Base-by-base conservation (phyloP, 148 eudicot species). In the Rheum nobile region DNA sequence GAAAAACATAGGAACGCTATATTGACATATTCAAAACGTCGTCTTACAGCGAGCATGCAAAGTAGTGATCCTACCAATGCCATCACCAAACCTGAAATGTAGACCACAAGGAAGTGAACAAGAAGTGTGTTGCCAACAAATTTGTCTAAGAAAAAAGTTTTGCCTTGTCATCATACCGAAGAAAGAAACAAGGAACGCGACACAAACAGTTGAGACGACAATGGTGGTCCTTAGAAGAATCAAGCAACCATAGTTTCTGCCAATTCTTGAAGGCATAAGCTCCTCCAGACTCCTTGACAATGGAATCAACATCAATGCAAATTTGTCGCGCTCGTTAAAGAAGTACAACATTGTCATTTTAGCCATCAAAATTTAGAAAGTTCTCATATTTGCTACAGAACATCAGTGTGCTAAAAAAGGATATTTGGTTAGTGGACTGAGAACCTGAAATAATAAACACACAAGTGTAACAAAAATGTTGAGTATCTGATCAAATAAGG, bases 361-460 rank as follows among this genome's bases (percentile, higher is more conserved):
- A n/a, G n/a, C n/a, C n/a, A n/a, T n/a, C n/a, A n/a, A n/a, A n/a
- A n/a, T n/a, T n/a, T n/a, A n/a, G n/a, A n/a, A n/a, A n/a, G n/a
- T n/a, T n/a, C n/a, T n/a, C n/a, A n/a, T n/a, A n/a, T n/a, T n/a
- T 43, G 46, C 46, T 43, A 43, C 16, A 43, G 46, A 43, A 43
- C 57, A 50, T 50, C 57, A 50, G 19, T 24, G 8, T 39, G 8
- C 22, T 32, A 34, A 26, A 32, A 65, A 84, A 88, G 92, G 92
- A 88, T 90, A 90, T 86, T 91, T 91, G 77, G 86, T 85, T 63
- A 91, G 41, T 7, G 96, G 96, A 75, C 83, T 88, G 80, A 89
- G 80, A 71, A 91, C 89, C 97, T 91, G 88, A 44, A 84, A 41
- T n/a, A 75, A 16, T 31, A 28, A 55, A 39, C 32, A 71, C 14